These are phyloP conservation scores for Lentinula edodes DNA, from an alignment of 768 basidiomycete species.

Conservation along the genomic window DNA sequence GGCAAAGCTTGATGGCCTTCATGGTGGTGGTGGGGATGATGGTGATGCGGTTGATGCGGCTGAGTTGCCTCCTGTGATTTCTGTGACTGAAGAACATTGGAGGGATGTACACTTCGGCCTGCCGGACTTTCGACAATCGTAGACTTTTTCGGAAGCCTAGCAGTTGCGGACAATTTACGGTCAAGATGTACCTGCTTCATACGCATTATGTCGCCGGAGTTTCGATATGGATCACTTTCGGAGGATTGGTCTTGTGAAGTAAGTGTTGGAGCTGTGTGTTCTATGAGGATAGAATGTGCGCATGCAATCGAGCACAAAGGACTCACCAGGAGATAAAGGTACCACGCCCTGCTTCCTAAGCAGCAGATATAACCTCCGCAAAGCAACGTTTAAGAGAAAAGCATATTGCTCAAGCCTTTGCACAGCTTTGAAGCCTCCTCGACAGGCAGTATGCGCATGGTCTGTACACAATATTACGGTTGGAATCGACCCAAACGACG, in stretches of 20 bases:
- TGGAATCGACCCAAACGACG: constrained; percentile 70
- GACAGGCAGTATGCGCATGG: constrained; percentile 64
- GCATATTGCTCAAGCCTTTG: constrained; percentile 97
- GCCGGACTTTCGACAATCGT: constrained; percentile 94
- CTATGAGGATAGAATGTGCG: constrained; percentile 10
- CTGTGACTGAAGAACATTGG: constrained; percentile 47
- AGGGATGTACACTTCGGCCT: constrained; percentile 77
- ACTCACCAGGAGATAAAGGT: constrained; percentile 69
- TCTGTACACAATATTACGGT: constrained; percentile 71
- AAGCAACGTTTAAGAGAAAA: constrained; percentile 91
- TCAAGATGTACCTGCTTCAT: constrained; percentile 94
- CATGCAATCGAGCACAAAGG: constrained; percentile 6
- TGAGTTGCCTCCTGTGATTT: constrained; percentile 40
- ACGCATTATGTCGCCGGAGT: constrained; percentile 86
- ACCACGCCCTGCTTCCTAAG: constrained; percentile 88
- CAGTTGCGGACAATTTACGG: constrained; percentile 91
- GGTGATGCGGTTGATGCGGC: constrained; percentile 20
- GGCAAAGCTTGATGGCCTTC: constrained; percentile 23
- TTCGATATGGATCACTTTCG: constrained; percentile 76
- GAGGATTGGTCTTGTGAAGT: constrained; percentile 21
- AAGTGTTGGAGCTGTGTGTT: constrained; percentile 20
- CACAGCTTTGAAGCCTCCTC: constrained; percentile 82
- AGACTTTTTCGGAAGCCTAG: constrained; percentile 86
- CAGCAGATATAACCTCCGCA: constrained; percentile 83
- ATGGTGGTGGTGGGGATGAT: constrained; percentile 14